Conservation (phyloP, 306 rosid species). For the Lathyrus aphaca region DNA sequence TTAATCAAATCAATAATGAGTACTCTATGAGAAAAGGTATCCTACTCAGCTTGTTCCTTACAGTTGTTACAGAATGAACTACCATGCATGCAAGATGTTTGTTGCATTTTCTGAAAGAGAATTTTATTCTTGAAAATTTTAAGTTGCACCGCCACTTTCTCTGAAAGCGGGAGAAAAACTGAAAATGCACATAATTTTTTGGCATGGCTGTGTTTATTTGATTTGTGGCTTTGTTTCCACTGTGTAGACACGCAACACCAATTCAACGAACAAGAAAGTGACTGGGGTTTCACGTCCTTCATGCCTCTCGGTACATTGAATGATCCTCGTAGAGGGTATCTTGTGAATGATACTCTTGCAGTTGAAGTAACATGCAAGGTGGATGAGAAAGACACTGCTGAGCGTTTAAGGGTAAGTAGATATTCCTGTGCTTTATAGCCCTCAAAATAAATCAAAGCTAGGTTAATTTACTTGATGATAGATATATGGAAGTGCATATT, state of each 20-base stretch:
- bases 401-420: background rate
- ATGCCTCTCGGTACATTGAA: background rate
- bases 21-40: background rate
- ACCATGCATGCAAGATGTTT: background rate
- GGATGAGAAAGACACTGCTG: background rate
- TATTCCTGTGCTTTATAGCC: background rate
- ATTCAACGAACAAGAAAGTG: background rate
- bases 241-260: background rate
- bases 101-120: too few species aligned
- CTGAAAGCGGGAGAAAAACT: background rate
- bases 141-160: too few species aligned
- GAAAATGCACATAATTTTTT: background rate
- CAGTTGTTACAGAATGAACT: background rate
- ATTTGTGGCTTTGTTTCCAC: background rate
- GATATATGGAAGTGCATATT: background rate
- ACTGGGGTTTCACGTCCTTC: background rate
- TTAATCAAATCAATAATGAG: background rate
- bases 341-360: background rate
- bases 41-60: background rate
- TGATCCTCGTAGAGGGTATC: background rate
- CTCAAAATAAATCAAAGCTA: background rate
- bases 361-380: background rate
- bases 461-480: background rate
- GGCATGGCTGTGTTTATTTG: slow-evolving; percentile 4
- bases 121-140: too few species aligned